Evolutionary conservation across 2,329 filamentous ascomycete species (phyloP), one percentile per base, ranked within the genome.

Genomic region (Botryotinia calthae): DNA sequence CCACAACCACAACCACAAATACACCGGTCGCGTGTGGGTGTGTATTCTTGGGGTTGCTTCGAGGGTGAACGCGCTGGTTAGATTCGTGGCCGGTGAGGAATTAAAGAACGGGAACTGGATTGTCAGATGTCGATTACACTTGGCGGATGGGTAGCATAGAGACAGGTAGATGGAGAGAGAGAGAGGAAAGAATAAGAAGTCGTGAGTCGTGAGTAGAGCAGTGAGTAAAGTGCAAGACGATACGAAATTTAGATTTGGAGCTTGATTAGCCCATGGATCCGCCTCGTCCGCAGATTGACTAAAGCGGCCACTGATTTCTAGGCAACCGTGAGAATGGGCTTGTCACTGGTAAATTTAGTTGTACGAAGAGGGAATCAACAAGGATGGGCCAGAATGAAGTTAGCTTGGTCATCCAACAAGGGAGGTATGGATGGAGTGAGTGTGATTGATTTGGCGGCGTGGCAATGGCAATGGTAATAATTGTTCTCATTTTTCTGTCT

Each of bases 281-380:
- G 61, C 61, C 61, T 46, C 28, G 61, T 46, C 61, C 31, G 20
- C 16, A 2, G 37, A 64, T 64, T 44, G 4, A 22, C 40, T 37
- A 61, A 61, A 61, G 58, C 58, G 58, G 58, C 58, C 58, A 61
- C 40, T 6, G 31, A 61, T 61, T 61, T 61, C 58, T 64, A 64
- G 61, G 61, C 61, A 64, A 42, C 61, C 46, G 61, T 64, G 40
- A 64, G 42, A 46, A 64, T 22, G 40, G 61, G 61, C 64, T 51
- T 67, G 64, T 56, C 25, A 51, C 48, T 51, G 12, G 22, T 51
- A 1, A 14, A 51, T 22, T 14, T 51, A n/a, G 22, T n/a, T 48
- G 46, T 48, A 5, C 34, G 34, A 37, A 37, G 34, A 44, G 28
- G 28, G 40, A 44, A 28, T 18, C 7, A 20, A 31, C 61, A 6